Evolutionary conservation across 202 grass and related monocot genomes (phyloP), one percentile per base, ranked within the genome.

Genomic region (Schoenoplectus triqueter): DNA sequence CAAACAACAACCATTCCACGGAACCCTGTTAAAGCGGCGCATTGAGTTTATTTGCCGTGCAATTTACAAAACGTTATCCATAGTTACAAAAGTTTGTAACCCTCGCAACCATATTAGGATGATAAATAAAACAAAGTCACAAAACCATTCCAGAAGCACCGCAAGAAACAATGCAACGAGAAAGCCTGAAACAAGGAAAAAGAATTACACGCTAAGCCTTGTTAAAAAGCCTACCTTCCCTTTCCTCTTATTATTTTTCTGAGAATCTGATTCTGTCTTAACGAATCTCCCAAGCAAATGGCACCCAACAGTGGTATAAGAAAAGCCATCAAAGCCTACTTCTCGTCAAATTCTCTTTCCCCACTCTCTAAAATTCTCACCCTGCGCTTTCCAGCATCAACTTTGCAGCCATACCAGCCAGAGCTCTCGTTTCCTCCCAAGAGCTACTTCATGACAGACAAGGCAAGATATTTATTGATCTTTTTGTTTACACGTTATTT

Each of bases 211-310:
- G 69, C 64, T 50, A 57, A 73, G 44, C 9, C 11, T 65, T 31
- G 13, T 54, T 62, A 62, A 15, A 44, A 55, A 90, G 64, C 84
- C 71, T 82, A 69, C 67, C 80, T 59, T 59, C 13, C 56, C 56
- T 80, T 73, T 73, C 64, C 52, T 82, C 62, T 51, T 64, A 46
- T 80, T 59, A 59, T 59, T 59, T 82, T 78, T 18, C 42, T 48
- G 15, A 44, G 88, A 90, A 90, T 87, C 85, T 71, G 88, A 90
- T 90, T 87, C 88, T 73, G 17, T 64, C 10, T 71, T 40, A 55
- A 19, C 10, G 21, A 76, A 56, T 73, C 72, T 68, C 55, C 9
- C 21, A 8, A 73, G 62, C 55, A 80, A 80, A 86, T 71, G 84
- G 82, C 80, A 70, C 70, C 70, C 49, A 65, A 41, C 20, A 65